Evolutionary conservation across 2,329 filamentous ascomycete species (phyloP), one percentile per base, ranked within the genome.

Genomic region (Teratosphaeria pseudoeucalypti): DNA sequence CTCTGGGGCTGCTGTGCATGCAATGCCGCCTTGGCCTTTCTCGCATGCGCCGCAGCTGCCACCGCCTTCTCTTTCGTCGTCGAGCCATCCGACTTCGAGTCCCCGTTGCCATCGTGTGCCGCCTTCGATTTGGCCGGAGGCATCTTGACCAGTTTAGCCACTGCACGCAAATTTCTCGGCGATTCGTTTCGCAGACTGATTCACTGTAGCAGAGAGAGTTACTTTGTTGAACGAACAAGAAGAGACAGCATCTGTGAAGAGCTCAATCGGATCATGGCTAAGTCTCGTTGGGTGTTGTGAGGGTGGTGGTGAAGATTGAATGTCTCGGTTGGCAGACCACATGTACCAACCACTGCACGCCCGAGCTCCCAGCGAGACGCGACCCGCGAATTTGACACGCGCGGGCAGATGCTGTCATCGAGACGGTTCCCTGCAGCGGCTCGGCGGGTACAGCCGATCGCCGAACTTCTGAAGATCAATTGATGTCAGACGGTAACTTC

Each of bases 41-140:
- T 66, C 54, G 68, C 67, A 59, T 77, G 73, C 19, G 73, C 72
- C 27, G 70, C 70, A 43, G 70, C 69, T 56, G 75, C 70, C 37
- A 68, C 63, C 54, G 75, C 74, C 68, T 76, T 76, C 66, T 78
- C 76, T 67, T 76, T 75, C 57, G 71, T 58, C 61, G 68, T 69
- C 5, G 71, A 71, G 55, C 70, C 66, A 32, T 71, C 70, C 23
- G 67, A 64, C 52, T 67, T 65, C 62, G 70, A 66, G 65, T 79
- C 76, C 16, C 43, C 43, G 7, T 49, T 49, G 16, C 43, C 43
- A 60, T 77, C 63, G 11, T 57, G 54, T 34, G 57, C 60, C 10
- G 29, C 52, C n/a, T 57, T 73, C 58, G 71, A 66, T 57, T 69
- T 68, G 66, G 74, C 59, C 58, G 67, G 64, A 32, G 66, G 67